Evolutionary conservation across 2,329 filamentous ascomycete species (phyloP), one percentile per base, ranked within the genome.

Genomic region (Leptographium procerum): DNA sequence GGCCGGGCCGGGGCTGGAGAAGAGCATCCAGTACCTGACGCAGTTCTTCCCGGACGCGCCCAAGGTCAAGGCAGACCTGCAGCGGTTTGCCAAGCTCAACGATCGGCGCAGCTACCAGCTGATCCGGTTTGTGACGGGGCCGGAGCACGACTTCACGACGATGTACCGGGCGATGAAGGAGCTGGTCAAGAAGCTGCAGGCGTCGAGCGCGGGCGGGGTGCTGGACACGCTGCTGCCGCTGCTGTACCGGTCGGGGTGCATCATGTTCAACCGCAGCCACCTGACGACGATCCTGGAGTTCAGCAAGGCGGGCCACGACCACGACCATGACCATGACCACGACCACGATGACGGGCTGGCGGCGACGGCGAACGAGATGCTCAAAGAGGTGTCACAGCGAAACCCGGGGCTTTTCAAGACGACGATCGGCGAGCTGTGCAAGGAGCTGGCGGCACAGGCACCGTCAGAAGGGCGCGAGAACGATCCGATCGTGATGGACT

Each of bases 261-360:
- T 99, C 62, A 82, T 96, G 64, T 96, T 95, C 75, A 99, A 96
- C 73, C 86, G 89, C 67, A 97, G 92, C 69, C 91, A 99, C 69
- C 85, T 99, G 22, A 85, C 91, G 3, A 85, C 89, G 0, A 92
- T 97, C 62, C 89, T 97, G 76, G 86, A 91, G 59, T 88, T 87
- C 66, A 91, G 91, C 13, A 86, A 90, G 66, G 91, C 84, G 11
- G 87, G 96, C 67, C 87, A 91, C 66, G 84, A 89, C 87, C 7
- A 76, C 81, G 26, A 84, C 88, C 14, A 92, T 94, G 2, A 91
- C 96, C 67, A 89, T 95, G 67, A 80, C 6, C 6, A 84, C 11
- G 87, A 96, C 67, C 87, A 91, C 66, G 84, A 91, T 66, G 84
- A 88, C 54, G 86, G 85, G 0, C 77, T 96, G 54, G 89, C 87